Percentiles rank a stretch among this genome's conserved stretches.
Evolutionary conservation across 1,139 yeast genomes (phyloP).

Genomic region (Geotrichum citri-aurantii): DNA sequence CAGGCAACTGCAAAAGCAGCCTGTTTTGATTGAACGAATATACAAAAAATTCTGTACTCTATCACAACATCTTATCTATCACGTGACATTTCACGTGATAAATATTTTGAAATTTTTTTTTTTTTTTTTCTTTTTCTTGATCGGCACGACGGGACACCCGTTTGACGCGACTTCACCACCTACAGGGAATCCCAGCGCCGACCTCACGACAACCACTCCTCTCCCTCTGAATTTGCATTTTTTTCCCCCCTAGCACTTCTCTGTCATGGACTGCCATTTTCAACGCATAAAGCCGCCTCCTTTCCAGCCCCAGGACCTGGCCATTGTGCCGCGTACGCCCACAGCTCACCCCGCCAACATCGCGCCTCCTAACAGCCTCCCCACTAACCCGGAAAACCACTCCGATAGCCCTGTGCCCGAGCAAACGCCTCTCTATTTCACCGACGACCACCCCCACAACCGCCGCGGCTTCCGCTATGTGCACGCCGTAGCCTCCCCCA

Average conservation of each 20-base stretch:
- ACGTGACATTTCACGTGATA: too few relatives aligned
- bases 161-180: neutral
- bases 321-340: constrained; percentile 23
- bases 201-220: too few relatives aligned
- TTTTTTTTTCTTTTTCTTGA: neutral
- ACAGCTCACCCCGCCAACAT: constrained; percentile 18
- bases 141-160: constrained; percentile 15
- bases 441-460: constrained; percentile 77
- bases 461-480: constrained; percentile 76
- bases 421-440: constrained; percentile 40
- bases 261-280: constrained; percentile 7
- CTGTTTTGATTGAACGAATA: too few relatives aligned
- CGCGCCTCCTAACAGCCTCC: constrained; percentile 1
- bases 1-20: too few relatives aligned
- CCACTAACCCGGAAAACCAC: too few relatives aligned
- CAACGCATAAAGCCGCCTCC: constrained; percentile 25
- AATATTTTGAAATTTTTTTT: neutral
- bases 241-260: too few relatives aligned
- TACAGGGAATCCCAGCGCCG: constrained; percentile 4
- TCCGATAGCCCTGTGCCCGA: too few relatives aligned
- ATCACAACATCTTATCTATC: too few relatives aligned
- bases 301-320: constrained; percentile 23
- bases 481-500: constrained; percentile 70
- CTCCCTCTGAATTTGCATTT: too few relatives aligned
- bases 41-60: too few relatives aligned